Conservation (phyloP, 1,139 yeast species). For the Lodderomyces parapsilosis region DNA sequence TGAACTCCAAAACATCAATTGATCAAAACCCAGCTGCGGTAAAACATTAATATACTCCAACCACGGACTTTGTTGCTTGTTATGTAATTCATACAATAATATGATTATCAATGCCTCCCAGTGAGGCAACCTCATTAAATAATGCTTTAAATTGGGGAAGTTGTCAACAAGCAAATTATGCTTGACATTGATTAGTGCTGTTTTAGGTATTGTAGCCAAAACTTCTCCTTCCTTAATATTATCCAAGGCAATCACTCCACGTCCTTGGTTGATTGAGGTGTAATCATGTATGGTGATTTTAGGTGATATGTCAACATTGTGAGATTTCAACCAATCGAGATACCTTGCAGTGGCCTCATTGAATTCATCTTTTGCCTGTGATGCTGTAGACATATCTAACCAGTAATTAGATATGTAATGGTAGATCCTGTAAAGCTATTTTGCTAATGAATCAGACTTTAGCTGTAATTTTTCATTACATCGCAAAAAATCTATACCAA, state of each 20-base stretch:
- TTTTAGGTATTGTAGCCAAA: constrained; percentile 69
- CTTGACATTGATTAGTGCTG: constrained; percentile 53
- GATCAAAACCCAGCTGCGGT: constrained; percentile 58
- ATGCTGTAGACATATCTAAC: background rate
- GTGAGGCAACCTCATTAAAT: constrained; percentile 48
- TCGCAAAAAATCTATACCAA: background rate
- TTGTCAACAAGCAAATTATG: constrained; percentile 49
- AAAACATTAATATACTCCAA: constrained; percentile 65
- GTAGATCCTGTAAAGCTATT: background rate
- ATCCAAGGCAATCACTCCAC: constrained; percentile 69
- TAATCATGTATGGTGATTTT: constrained; percentile 62
- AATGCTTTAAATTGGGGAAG: constrained; percentile 29
- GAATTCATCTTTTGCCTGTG: constrained; percentile 6
- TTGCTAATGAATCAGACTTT: too few species aligned
- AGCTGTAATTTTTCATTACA: background rate
- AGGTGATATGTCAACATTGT: constrained; percentile 50
- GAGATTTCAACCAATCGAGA: constrained; percentile 49
- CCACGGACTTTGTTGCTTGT: constrained; percentile 57
- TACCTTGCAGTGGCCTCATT: constrained; percentile 37
- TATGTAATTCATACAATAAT: constrained; percentile 55
- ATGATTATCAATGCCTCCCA: constrained; percentile 80
- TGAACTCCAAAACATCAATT: constrained; percentile 77
- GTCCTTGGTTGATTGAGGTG: constrained; percentile 61
- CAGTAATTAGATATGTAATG: too few species aligned
- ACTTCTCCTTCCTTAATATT: constrained; percentile 60